These are phyloP conservation scores for Trametes meyenii DNA, from an alignment of 768 basidiomycete species.

Conservation along the genomic window DNA sequence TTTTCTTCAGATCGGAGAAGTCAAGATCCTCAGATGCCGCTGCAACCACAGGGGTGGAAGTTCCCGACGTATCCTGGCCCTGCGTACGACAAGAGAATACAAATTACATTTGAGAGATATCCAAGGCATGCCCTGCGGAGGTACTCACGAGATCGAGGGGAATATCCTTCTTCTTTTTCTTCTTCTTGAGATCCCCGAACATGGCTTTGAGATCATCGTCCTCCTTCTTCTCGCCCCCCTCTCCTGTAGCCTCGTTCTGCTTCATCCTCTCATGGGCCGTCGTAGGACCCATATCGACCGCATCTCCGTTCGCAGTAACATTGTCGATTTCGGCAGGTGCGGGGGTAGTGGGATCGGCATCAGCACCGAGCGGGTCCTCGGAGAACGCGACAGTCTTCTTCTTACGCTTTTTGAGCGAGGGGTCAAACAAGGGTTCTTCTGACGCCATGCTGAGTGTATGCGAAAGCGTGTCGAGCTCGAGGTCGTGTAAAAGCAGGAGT, in stretches of 20 bases:
- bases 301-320: conserved; percentile 68
- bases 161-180: conserved; percentile 91
- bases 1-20: conserved; percentile 97
- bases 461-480: conserved; percentile 30
- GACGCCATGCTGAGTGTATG: conserved; percentile 48
- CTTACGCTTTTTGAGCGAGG: conserved; percentile 79
- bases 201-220: conserved; percentile 81
- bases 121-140: neutral
- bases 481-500: conserved; percentile 25
- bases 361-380: conserved; percentile 81
- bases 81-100: neutral
- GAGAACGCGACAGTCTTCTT: conserved; percentile 86
- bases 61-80: conserved; percentile 61
- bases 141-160: conserved; percentile 74
- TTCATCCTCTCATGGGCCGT: conserved; percentile 81
- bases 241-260: conserved; percentile 40
- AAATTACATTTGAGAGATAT: neutral
- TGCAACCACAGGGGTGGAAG: conserved; percentile 55
- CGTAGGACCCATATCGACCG: conserved; percentile 74
- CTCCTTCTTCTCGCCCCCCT: conserved; percentile 50
- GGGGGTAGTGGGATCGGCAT: conserved; percentile 77
- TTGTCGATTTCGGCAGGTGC: conserved; percentile 74
- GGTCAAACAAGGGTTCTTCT: conserved; percentile 81
- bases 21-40: conserved; percentile 73
- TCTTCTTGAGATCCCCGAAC: conserved; percentile 90